Percentiles rank a stretch among this genome's conserved stretches.
These are phyloP conservation scores for Lasiosphaeriaceae sp. DNA, from an alignment of 495 filamentous ascomycete species.

Conservation along the genomic window DNA sequence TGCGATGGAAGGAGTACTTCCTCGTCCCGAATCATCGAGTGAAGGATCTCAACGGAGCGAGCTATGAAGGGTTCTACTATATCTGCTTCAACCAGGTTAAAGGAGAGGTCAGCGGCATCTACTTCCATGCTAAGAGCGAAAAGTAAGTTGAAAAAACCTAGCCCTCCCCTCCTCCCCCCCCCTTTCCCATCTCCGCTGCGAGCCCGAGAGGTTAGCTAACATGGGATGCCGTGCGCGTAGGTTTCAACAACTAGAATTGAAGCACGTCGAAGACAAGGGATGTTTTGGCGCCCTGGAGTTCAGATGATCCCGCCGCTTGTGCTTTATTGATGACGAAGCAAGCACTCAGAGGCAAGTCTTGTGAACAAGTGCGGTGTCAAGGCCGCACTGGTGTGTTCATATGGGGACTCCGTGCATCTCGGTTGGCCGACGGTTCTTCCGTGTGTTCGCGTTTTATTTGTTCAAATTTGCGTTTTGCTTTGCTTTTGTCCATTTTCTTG, in stretches of 20 bases:
- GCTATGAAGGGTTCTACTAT: slow-evolving; percentile 98
- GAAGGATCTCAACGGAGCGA: slow-evolving; percentile 82
- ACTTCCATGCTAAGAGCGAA: slow-evolving; percentile 97
- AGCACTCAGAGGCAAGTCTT: background rate
- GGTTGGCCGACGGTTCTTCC: too few species aligned
- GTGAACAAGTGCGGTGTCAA: too few species aligned
- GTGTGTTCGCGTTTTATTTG: too few species aligned
- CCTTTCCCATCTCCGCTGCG: background rate
- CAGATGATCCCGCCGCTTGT: slow-evolving; percentile 52
- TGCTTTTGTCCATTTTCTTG: background rate
- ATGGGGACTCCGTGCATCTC: too few species aligned
- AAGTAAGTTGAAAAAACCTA: slow-evolving; percentile 57
- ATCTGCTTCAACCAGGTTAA: slow-evolving; percentile 95
- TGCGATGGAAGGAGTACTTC: slow-evolving; percentile 99
- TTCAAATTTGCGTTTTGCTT: background rate
- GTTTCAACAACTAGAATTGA: slow-evolving; percentile 89
- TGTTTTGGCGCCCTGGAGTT: slow-evolving; percentile 91
- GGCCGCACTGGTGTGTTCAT: too few species aligned
- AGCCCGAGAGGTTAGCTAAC: too few species aligned
- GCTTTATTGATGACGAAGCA: background rate
- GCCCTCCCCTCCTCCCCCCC: background rate
- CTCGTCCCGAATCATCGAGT: slow-evolving; percentile 94
- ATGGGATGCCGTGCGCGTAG: slow-evolving; percentile 35
- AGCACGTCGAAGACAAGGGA: slow-evolving; percentile 78
- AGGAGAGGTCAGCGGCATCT: slow-evolving; percentile 85